Percentiles rank a stretch among this genome's conserved stretches.
Evolutionary conservation across 2,329 filamentous ascomycete species (phyloP).

Genomic region (Ceratocystis diversiconidia): DNA sequence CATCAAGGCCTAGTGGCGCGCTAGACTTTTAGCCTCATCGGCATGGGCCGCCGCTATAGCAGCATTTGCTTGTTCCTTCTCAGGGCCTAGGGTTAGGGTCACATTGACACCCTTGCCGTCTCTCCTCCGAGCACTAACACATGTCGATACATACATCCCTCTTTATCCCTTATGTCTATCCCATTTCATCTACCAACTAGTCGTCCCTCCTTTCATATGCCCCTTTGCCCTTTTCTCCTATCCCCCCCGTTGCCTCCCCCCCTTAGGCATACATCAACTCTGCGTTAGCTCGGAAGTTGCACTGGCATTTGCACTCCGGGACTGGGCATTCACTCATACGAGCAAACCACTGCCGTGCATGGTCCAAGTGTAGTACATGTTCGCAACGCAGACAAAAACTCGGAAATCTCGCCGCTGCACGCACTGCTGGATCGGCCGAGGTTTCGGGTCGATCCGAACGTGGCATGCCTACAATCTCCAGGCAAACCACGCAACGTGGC

Average conservation of each 20-base stretch:
- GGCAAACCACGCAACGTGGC: slow-evolving; percentile 52
- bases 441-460: slow-evolving; percentile 44
- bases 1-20: neutral
- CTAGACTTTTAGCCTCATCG: neutral
- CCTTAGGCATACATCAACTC: slow-evolving; percentile 37
- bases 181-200: neutral
- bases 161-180: neutral
- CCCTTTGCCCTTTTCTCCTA: neutral
- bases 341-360: slow-evolving; percentile 52
- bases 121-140: neutral
- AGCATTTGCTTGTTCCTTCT: neutral
- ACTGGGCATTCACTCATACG: slow-evolving; percentile 53
- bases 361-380: slow-evolving; percentile 53
- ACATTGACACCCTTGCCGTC: neutral
- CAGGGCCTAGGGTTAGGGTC: neutral
- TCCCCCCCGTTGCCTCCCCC: neutral
- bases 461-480: slow-evolving; percentile 51
- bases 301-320: slow-evolving; percentile 52
- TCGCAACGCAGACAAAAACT: slow-evolving; percentile 56
- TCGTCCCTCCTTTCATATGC: neutral
- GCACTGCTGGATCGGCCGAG: slow-evolving; percentile 32
- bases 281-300: slow-evolving; percentile 46
- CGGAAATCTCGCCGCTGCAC: slow-evolving; percentile 44
- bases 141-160: neutral
- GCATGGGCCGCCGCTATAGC: neutral